A percentile compares a stretch with the other conserved stretches of the same genome.
phyloP scores from a whole-genome alignment of 495 filamentous ascomycete species.

The Penicillium bialowiezense region DNA sequence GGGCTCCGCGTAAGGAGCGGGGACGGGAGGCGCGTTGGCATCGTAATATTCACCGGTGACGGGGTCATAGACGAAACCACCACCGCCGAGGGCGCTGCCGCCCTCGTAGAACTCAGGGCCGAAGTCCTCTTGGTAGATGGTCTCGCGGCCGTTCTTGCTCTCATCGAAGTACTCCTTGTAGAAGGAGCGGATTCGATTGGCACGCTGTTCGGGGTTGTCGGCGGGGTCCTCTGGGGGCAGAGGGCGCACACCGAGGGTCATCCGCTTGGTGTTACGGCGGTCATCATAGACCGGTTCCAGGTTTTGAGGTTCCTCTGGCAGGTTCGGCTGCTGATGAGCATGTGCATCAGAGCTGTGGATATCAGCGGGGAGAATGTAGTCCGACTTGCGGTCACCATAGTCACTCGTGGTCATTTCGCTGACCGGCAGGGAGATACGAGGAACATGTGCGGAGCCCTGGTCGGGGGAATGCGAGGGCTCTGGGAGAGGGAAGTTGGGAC shows the following conservation, averaged over 20 bases:
- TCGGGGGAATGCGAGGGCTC: slow-evolving; percentile 12
- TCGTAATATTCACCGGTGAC: slow-evolving; percentile 70
- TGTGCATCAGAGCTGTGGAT: slow-evolving; percentile 26
- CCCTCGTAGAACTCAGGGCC: slow-evolving; percentile 58
- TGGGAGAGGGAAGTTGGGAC: slow-evolving; percentile 27
- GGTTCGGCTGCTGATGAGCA: slow-evolving; percentile 9
- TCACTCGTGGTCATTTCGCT: slow-evolving; percentile 53
- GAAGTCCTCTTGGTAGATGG: slow-evolving; percentile 67
- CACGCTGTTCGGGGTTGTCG: slow-evolving; percentile 87
- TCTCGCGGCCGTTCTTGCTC: slow-evolving; percentile 54
- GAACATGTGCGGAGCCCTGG: slow-evolving; percentile 28
- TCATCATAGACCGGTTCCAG: slow-evolving; percentile 24
- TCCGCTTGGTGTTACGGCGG: slow-evolving; percentile 63
- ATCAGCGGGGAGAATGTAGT: slow-evolving; percentile 33
- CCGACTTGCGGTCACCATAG: slow-evolving; percentile 59
- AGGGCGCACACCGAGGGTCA: slow-evolving; percentile 90
- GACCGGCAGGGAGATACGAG: slow-evolving; percentile 41
- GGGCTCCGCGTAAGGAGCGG: slow-evolving; percentile 72
- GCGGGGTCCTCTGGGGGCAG: slow-evolving; percentile 83
- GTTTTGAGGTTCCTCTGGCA: slow-evolving; percentile 27
- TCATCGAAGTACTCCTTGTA: slow-evolving; percentile 99
- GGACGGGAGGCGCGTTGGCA: slow-evolving; percentile 36
- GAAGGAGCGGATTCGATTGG: slow-evolving; percentile 95
- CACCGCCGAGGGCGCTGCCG: slow-evolving; percentile 4
- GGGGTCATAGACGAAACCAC: slow-evolving; percentile 67